Evolutionary conservation across 495 filamentous ascomycete genomes (phyloP), one percentile per base, ranked within the genome.

Genomic region (Aspergillus taichungensis): DNA sequence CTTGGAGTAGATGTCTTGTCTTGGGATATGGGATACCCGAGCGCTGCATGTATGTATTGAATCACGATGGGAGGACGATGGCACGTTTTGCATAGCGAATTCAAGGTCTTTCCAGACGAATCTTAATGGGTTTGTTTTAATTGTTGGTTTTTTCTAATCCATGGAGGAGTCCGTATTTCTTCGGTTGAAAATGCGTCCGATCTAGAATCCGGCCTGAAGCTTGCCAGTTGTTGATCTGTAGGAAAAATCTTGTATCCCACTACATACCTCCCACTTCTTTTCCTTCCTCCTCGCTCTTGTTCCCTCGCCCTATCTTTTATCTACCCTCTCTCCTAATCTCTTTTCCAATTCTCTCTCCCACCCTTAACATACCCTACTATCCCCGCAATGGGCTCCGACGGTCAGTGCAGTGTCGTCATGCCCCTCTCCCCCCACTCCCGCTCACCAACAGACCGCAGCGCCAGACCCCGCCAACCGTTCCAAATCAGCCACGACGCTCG

Each of bases 401-500:
- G 83, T 72, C 33, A 72, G 81, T 85, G 57, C 18, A 61, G 78
- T 39, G 7, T 13, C 30, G 11, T 31, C 24, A 32, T 33, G 30
- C 5, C 8, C 41, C n/a, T 13, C 11, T 8, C 41, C 31, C 29
- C 32, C 28, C 9, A 7, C 37, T 5, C n/a, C 13, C 9, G 13
- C 31, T 10, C 8, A 10, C 30, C 11, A 43, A 46, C 59, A 27
- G n/a, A 13, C 33, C 43, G 34, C 50, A 96, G 88, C 83, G n/a
- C 80, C 75, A 38, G 70, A 68, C 45, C 96, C 87, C 41, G 77
- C 79, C 47, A 88, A 96, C 71, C 78, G 75, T 54, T 85, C 73
- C 11, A 96, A 89, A 42, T 97, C 97, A 56, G 92, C 85, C 41
- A 90, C 79, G 55, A 55, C 81, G 50, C 92, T 90, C 13, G 88